Conservation (phyloP, 805 yeast species). For the Tetrapisispora namnaoensis region DNA sequence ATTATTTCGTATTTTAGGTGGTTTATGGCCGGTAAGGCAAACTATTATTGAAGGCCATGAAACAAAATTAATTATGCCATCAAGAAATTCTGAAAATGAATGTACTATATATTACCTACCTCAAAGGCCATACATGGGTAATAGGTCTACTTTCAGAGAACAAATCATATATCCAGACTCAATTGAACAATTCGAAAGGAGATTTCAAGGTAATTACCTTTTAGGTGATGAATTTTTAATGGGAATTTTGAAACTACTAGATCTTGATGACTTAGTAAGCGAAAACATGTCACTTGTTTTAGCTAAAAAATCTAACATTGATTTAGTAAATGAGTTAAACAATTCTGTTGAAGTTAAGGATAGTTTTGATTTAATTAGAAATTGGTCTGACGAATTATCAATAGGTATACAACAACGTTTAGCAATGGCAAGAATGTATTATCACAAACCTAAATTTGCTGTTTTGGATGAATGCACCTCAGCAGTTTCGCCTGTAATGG, state of each 20-base stretch:
- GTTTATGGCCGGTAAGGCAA: conserved; percentile 75
- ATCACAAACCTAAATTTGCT: conserved; percentile 87
- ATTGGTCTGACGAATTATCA: conserved; percentile 84
- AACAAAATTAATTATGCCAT: conserved; percentile 31
- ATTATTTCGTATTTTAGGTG: conserved; percentile 80
- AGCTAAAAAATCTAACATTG: conserved; percentile 10
- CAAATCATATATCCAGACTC: conserved; percentile 86
- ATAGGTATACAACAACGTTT: conserved; percentile 89
- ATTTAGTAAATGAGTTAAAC: background rate
- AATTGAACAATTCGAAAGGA: conserved; percentile 40
- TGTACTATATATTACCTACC: conserved; percentile 71
- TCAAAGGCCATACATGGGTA: conserved; percentile 79
- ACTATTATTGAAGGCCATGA: conserved; percentile 47
- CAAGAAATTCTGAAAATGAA: conserved; percentile 27
- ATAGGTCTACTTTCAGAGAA: conserved; percentile 57
- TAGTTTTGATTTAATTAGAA: conserved; percentile 59
- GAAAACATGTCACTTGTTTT: conserved; percentile 34
- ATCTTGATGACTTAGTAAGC: conserved; percentile 48
- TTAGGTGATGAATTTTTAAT: conserved; percentile 39
- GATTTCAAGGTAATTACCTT: conserved; percentile 22
- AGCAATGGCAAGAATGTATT: conserved; percentile 87
- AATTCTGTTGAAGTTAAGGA: conserved; percentile 26
- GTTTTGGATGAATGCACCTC: conserved; percentile 94
- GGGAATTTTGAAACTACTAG: conserved; percentile 45
- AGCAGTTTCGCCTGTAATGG: conserved; percentile 85